phyloP scores from a whole-genome alignment of 371 early-diverging fungal species.

The Mortierella sp. region DNA sequence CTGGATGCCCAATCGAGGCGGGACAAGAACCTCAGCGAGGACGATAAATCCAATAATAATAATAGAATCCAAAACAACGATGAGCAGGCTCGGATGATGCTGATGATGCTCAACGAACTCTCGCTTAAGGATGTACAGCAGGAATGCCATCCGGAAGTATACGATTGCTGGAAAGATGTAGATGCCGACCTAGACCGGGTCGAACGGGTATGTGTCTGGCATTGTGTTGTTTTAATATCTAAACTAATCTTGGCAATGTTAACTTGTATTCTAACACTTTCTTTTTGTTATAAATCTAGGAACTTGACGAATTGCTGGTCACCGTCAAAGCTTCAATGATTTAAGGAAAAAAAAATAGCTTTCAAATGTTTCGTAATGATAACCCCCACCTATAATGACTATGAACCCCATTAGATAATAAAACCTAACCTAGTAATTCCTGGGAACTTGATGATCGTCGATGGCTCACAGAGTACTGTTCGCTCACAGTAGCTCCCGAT shows the following conservation, averaged over 20 bases:
- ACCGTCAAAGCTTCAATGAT: constrained; percentile 47
- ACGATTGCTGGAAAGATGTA: constrained; percentile 55
- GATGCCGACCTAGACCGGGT: constrained; percentile 55
- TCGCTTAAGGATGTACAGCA: constrained; percentile 53
- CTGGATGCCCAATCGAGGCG: constrained; percentile 13
- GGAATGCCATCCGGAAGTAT: constrained; percentile 55
- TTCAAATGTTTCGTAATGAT: constrained; percentile 1
- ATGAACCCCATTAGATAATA: neutral
- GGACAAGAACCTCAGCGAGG: constrained; percentile 3
- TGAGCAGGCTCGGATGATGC: constrained; percentile 40
- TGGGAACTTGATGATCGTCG: neutral
- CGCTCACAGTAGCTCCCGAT: neutral
- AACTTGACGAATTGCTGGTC: constrained; percentile 56
- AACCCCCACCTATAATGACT: neutral
- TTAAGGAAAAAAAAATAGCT: neutral
- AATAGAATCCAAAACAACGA: constrained; percentile 4
- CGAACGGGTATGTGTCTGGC: constrained; percentile 38
- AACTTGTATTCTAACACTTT: neutral
- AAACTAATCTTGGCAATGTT: neutral
- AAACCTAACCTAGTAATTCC: neutral
- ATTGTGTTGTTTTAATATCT: neutral
- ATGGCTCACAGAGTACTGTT: too few relatives aligned
- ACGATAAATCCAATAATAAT: constrained; percentile 14
- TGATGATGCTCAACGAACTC: constrained; percentile 53
- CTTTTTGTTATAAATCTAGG: constrained; percentile 21